phyloP scores from a whole-genome alignment of 2,329 filamentous ascomycete genomes.

The Westerdykella ornata region DNA sequence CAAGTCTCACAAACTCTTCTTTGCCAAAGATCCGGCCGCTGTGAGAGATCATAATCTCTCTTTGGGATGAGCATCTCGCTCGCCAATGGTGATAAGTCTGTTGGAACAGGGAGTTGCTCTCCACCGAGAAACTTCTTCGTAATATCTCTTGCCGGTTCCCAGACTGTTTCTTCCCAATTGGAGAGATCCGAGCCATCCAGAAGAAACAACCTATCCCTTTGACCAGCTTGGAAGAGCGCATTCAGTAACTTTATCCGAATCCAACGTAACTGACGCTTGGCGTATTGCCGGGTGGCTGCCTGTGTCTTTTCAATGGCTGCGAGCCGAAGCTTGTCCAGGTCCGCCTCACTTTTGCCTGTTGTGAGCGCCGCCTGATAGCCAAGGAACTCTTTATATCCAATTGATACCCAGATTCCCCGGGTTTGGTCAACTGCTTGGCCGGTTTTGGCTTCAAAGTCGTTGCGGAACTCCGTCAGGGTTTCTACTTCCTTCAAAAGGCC shows the following conservation, averaged over 20 bases:
- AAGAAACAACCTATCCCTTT: conserved; percentile 60
- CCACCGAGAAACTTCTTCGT: conserved; percentile 55
- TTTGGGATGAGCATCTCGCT: conserved; percentile 53
- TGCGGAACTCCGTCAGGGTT: conserved; percentile 46
- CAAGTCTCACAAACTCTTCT: conserved; percentile 66
- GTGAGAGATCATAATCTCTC: conserved; percentile 43
- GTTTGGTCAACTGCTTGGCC: conserved; percentile 61
- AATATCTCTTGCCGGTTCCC: conserved; percentile 57
- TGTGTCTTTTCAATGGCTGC: conserved; percentile 69
- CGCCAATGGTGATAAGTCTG: conserved; percentile 51
- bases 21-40: conserved; percentile 42
- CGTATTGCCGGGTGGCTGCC: conserved; percentile 78
- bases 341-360: conserved; percentile 24
- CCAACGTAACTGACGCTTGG: conserved; percentile 77
- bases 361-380: conserved; percentile 52
- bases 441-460: conserved; percentile 36
- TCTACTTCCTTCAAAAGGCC: conserved; percentile 60
- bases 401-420: conserved; percentile 91
- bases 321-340: conserved; percentile 51
- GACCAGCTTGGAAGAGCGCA: conserved; percentile 52
- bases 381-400: conserved; percentile 89
- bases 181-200: conserved; percentile 69
- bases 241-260: conserved; percentile 76
- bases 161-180: conserved; percentile 58
- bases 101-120: conserved; percentile 48